These are phyloP conservation scores for Gaillardinia entomophila DNA, from an alignment of 805 yeast genomes.

Conservation along the genomic window DNA sequence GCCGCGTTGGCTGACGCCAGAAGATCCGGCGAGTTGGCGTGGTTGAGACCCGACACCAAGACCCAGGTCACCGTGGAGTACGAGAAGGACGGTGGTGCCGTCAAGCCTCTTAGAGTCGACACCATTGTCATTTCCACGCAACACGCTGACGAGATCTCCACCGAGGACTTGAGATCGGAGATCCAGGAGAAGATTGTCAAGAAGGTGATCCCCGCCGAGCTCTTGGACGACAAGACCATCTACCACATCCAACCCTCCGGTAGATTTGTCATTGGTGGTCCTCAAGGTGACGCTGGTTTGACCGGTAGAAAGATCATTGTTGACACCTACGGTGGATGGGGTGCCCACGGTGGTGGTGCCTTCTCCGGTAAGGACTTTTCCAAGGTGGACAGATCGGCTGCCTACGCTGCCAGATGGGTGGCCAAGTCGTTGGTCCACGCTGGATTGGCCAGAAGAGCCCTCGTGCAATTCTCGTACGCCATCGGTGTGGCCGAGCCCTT, in stretches of 20 bases:
- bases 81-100: conserved; percentile 90
- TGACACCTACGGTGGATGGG: conserved; percentile 99
- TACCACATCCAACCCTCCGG: conserved; percentile 99
- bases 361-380: conserved; percentile 99
- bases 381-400: conserved; percentile 99
- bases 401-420: conserved; percentile 99
- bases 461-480: conserved; percentile 98
- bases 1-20: conserved; percentile 96
- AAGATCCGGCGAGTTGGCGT: conserved; percentile 87
- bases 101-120: conserved; percentile 93
- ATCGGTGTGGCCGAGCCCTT: conserved; percentile 99
- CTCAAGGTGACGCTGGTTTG: conserved; percentile 99
- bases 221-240: conserved; percentile 90
- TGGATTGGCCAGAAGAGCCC: conserved; percentile 92
- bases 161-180: conserved; percentile 83
- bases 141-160: conserved; percentile 93
- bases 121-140: conserved; percentile 96
- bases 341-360: conserved; percentile 99
- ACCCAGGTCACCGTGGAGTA: conserved; percentile 99
- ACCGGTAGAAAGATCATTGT: conserved; percentile 99
- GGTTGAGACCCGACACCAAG: conserved; percentile 99
- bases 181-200: conserved; percentile 75
- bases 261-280: conserved; percentile 99
- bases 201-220: conserved; percentile 85
- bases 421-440: conserved; percentile 97